Evolutionary conservation across 2,329 filamentous ascomycete species (phyloP), one percentile per base, ranked within the genome.

Genomic region (Arthrobotrys musiformis): DNA sequence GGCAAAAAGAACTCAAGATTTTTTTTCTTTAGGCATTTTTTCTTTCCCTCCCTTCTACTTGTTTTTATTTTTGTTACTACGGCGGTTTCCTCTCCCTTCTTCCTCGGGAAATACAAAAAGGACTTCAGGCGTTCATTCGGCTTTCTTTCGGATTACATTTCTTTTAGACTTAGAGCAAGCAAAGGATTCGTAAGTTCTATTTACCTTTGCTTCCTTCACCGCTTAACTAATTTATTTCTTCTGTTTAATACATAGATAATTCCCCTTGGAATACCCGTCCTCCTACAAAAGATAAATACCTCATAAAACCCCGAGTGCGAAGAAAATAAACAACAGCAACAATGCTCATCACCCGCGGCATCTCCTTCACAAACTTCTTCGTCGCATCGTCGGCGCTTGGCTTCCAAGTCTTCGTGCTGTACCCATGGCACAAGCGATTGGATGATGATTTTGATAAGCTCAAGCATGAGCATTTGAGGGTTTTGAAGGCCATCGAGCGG

Each of bases 351-450:
- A 75, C 70, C 17, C 70, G 70, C 63, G 70, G 70, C 30, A 77
- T 90, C 78, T 90, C 89, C 9, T 79, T 90, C 78, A 89, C 88
- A 77, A 90, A 92, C 84, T 91, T 92, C 81, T 81, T 87, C 79
- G 88, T 92, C 76, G 90, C 89, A 64, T 86, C 86, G 30, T 90
- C 89, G 2, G 90, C 90, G 0, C 85, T 92, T 35, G 85, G 85
- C 37, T 92, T 92, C 82, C 90, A 91, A 83, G 88, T 91, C 60
- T 89, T 89, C 79, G 90, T 92, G 42, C 85, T 92, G 9, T 91
- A 91, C 82, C 90, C 90, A 0, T 91, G 90, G 90, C 90, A 91
- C 82, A 86, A 90, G 80, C 85, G 90, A 81, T 84, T 92, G 5
- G 88, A 91, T 78, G 85, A 87, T 19, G 87, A 88, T 75, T 91